Evolutionary conservation across 1,139 yeast species (phyloP).

Genomic region (Pichia sp.): DNA sequence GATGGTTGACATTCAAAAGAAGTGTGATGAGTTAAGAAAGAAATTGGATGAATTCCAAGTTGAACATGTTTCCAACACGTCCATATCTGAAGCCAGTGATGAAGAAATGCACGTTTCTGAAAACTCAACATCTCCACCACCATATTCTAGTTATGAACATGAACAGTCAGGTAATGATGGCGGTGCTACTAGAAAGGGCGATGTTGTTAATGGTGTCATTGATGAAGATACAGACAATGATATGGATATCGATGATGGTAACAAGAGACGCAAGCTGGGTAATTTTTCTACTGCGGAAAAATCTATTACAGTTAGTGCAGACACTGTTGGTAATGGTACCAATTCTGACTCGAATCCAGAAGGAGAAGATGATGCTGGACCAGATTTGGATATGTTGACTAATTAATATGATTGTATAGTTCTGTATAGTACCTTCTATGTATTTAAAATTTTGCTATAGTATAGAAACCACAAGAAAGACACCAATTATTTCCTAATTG

Average conservation of each 20-base stretch:
- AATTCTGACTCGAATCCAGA: background rate
- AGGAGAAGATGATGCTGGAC: too few species aligned
- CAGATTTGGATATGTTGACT: too few species aligned
- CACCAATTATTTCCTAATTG: too few species aligned
- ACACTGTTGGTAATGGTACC: background rate
- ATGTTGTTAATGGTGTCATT: slow-evolving; percentile 1
- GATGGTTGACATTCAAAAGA: slow-evolving; percentile 21
- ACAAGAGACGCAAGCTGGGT: slow-evolving; percentile 15
- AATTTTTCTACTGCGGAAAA: background rate
- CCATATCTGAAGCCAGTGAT: slow-evolving; percentile 10
- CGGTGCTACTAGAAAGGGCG: background rate
- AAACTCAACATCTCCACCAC: background rate
- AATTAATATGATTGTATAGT: too few species aligned
- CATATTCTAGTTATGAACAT: too few species aligned
- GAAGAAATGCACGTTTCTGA: slow-evolving; percentile 7
- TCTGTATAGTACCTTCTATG: too few species aligned
- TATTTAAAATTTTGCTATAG: too few species aligned
- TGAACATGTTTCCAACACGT: slow-evolving; percentile 7
- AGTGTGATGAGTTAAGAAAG: slow-evolving; percentile 18
- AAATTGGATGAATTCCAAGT: slow-evolving; percentile 13
- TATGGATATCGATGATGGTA: slow-evolving; percentile 12
- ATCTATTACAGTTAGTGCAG: background rate
- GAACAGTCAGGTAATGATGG: background rate
- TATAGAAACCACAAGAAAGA: too few species aligned
- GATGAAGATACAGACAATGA: slow-evolving; percentile 1